Conservation (phyloP, 768 basidiomycete species). For the Phanerochaete sordida region DNA sequence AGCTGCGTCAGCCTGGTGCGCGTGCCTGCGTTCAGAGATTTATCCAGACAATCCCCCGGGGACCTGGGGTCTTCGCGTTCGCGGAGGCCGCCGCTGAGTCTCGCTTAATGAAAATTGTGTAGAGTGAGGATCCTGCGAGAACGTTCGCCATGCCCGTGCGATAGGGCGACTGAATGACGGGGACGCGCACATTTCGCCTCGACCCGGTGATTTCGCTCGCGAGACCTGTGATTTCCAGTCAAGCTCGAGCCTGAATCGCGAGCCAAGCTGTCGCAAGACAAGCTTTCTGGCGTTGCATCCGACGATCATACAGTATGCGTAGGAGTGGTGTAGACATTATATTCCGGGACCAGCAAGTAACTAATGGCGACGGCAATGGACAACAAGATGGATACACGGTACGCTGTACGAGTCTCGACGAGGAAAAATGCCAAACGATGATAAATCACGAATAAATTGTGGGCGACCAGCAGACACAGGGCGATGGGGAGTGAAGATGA, state of each 20-base stretch:
- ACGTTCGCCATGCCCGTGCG: neutral
- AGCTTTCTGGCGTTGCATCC: neutral
- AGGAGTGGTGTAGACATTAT: neutral
- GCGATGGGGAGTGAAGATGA: neutral
- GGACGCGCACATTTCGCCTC: neutral
- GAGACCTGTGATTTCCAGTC: neutral
- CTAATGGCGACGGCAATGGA: neutral
- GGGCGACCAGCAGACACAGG: neutral
- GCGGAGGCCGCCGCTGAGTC: neutral
- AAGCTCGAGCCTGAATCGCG: too few species aligned
- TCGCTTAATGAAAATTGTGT: neutral
- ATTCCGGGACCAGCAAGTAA: neutral
- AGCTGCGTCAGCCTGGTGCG: too few species aligned
- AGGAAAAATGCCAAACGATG: neutral
- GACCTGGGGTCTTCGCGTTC: too few species aligned
- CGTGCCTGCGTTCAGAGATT: too few species aligned
- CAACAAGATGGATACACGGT: neutral
- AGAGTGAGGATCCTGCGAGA: neutral
- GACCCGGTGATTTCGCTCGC: neutral
- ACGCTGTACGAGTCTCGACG: neutral
- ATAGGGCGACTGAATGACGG: neutral
- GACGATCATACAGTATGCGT: neutral
- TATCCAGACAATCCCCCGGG: too few species aligned
- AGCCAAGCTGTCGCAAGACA: too few species aligned
- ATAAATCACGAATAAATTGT: slow-evolving; percentile 9